Evolutionary conservation across 1,284 basidiomycete species (phyloP), one percentile per base, ranked within the genome.

Genomic region (Ustanciosporium gigantosporum): DNA sequence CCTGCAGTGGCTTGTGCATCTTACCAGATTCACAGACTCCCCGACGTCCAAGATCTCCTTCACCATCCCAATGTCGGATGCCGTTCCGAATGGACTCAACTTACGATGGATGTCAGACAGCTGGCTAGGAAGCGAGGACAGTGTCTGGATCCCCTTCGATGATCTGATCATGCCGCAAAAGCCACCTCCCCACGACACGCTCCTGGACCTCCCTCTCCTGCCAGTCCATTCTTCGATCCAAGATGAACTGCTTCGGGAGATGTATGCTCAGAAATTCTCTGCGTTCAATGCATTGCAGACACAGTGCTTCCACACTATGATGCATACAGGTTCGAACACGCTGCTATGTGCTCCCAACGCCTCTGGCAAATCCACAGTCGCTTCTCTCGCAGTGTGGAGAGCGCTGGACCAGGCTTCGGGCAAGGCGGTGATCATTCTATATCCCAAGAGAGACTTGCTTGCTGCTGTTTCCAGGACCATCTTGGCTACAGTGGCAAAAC

Each of bases 121-220:
- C 59, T 99, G 96, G 96, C 82, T 96, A 55, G 91, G 91, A 8
- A 88, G 92, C 6, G 91, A 96, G 66, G 86, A 89, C 46, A 85
- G 88, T 62, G 73, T 87, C 4, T 64, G 73, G 11, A 81, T 96
- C 25, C 77, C 85, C 0, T 79, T 97, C 25, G 84, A 86, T 9
- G 81, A 83, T 15, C 79, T 97, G 11, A 79, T 85, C 44, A 92
- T 97, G 86, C 93, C 95, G 1, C 53, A 79, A 6, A 68, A 80
- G n/a, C 84, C 86, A 6, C 80, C 82, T 25, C 82, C 83, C n/a
- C 85, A 86, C 68, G 87, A 87, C 0, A 82, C 84, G 6, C 80
- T 90, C 1, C 80, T 96, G 29, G 85, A 93, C 58, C 82, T 97
- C 2, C 91, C 94, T 0, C 88, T 90, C 73, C 83, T 98, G 78